Base-by-base conservation (phyloP, 139 green algal species). In the Chlamydomonas eustigma region DNA sequence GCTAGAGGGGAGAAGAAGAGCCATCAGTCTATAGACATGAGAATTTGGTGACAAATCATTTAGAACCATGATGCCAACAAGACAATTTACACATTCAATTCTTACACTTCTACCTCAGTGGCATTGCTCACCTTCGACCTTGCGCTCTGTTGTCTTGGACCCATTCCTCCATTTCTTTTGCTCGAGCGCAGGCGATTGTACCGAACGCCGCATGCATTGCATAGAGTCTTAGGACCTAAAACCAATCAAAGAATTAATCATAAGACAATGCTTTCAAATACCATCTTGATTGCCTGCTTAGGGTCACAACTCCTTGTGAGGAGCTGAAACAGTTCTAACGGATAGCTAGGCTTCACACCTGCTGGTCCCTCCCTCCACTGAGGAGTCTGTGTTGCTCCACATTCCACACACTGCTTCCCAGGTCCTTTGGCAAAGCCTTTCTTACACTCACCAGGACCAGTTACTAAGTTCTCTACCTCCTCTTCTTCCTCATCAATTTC, bases 321-420 rank as follows among this genome's bases (percentile, higher is more conserved):
- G 12, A 74, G 30, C 22, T 8, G 24, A 30, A 6, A 70, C 63
- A 18, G 63, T 63, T 24, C 24, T 24, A 63, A 24, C 18, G 22
- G 50, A 30, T 63, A 63, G 18, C 22, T 30, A 18, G 22, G 50
- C n/a, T n/a, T 18, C 82, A 74, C 77, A 88, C 83, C 85, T 5
- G 76, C 35, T 1, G 85, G 85, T 0, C 85, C 85, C 63, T 90
- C 85, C 0, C 85, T 73, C 85, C 85, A 90, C 80, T 90, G 85
- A 0, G 85, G 85, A 0, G 85, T 90, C 69, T 86, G 78, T 24
- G 82, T 85, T 0, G 80, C 80, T 0, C 85, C 85, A 44, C 85
- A 90, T 63, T 89, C 76, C 30, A 81, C 80, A 52, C 85, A 89
- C 0, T 63, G 38, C 36, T 64, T 31, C 37, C 68, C 37, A 37